Evolutionary conservation across 768 basidiomycete species (phyloP).

Genomic region (Rossbeevera mucosa): DNA sequence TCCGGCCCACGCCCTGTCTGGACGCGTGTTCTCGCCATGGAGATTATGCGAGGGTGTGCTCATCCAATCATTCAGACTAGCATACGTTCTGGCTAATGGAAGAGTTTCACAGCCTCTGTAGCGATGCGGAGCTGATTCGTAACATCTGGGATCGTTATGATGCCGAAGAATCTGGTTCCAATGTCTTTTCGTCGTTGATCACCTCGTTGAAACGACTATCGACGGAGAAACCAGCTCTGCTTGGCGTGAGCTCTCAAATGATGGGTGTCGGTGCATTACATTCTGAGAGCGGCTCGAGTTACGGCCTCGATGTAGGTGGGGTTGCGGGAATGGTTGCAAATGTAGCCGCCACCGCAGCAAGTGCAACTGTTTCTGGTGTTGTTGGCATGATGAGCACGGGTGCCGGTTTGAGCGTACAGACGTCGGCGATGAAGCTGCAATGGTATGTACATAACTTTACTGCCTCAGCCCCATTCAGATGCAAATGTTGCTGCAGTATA

Average conservation of each 20-base stretch:
- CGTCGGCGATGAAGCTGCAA: constrained; percentile 82
- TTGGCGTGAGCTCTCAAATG: constrained; percentile 79
- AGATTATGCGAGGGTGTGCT: constrained; percentile 79
- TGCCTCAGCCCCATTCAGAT: not conserved
- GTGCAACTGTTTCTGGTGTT: constrained; percentile 77
- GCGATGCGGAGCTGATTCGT: constrained; percentile 73
- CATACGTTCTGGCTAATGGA: constrained; percentile 1
- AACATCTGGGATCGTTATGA: constrained; percentile 80
- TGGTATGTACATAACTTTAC: constrained; percentile 50
- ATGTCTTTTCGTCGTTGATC: constrained; percentile 73
- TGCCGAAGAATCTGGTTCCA: constrained; percentile 52
- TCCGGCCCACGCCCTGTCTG: constrained; percentile 55
- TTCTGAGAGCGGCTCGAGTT: constrained; percentile 29
- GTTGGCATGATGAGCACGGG: constrained; percentile 80
- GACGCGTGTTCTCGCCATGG: constrained; percentile 90
- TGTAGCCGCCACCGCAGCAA: constrained; percentile 77
- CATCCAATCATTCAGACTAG: not conserved
- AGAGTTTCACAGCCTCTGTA: constrained; percentile 54
- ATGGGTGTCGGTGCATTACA: constrained; percentile 65
- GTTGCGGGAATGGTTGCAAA: constrained; percentile 82
- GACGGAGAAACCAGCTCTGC: constrained; percentile 81
- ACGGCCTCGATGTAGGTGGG: constrained; percentile 58
- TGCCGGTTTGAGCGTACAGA: constrained; percentile 65
- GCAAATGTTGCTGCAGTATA: constrained; percentile 53
- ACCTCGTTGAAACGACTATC: constrained; percentile 81